These are phyloP conservation scores for Suillus cothurnatus DNA, from an alignment of 768 basidiomycete species.

Conservation along the genomic window DNA sequence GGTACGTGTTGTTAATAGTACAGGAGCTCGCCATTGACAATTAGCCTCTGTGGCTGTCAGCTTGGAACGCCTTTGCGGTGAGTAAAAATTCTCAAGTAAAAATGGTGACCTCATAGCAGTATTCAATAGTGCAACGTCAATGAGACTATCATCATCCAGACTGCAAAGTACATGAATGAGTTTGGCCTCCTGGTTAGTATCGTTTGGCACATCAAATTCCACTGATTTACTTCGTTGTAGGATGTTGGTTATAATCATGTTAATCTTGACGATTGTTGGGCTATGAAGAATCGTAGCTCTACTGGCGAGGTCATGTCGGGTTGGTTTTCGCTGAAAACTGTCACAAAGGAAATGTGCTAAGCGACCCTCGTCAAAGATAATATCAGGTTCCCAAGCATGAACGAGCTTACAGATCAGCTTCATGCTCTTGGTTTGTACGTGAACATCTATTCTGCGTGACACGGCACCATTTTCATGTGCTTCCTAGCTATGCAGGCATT, in stretches of 20 bases:
- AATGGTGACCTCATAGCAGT: conserved; percentile 4
- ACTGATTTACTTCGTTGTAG: conserved; percentile 30
- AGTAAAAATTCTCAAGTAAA: conserved; percentile 15
- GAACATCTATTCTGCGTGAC: background rate
- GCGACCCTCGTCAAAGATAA: conserved; percentile 37
- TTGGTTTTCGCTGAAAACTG: conserved; percentile 26
- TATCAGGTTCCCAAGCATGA: conserved; percentile 58
- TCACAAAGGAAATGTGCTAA: background rate
- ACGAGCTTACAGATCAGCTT: conserved; percentile 51
- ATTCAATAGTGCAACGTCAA: conserved; percentile 54
- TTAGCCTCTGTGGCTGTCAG: conserved; percentile 32
- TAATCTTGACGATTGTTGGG: conserved; percentile 68
- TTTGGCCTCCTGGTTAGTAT: conserved; percentile 49
- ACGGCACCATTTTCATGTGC: conserved; percentile 9
- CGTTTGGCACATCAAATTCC: background rate
- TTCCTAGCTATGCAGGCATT: conserved; percentile 56
- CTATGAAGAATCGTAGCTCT: conserved; percentile 52
- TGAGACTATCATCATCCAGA: conserved; percentile 51
- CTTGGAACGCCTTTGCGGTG: conserved; percentile 70
- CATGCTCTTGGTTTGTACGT: conserved; percentile 59
- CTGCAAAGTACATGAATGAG: conserved; percentile 51
- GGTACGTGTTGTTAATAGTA: conserved; percentile 15
- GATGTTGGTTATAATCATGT: conserved; percentile 59
- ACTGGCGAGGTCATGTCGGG: conserved; percentile 58
- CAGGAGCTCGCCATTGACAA: background rate